Evolutionary conservation across 805 yeast species (phyloP), one percentile per base, ranked within the genome.

Genomic region (Wickerhamiella nectarea): DNA sequence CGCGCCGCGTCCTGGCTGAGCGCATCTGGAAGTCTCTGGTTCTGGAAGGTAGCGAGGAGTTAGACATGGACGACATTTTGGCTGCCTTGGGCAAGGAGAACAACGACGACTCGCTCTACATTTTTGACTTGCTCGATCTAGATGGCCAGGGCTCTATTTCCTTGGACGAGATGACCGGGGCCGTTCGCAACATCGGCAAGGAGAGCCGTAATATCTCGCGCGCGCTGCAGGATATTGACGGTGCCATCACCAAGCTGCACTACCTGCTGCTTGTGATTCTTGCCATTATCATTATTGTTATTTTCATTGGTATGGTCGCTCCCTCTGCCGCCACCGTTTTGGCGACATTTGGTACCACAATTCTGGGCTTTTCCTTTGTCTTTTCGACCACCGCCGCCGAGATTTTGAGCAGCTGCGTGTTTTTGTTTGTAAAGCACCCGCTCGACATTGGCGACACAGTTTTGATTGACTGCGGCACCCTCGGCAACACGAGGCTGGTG

Each of bases 1-100:
- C 56, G 2, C 47, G 64, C 1, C 58, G 54, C 34, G 52, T 54
- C 5, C 50, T 65, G 38, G 68, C 65, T 6, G 46, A 52, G 36
- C 59, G 69, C 15, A 61, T 65, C 37, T 65, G 69, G 69, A 56
- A 60, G 48, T 61, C 68, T 6, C 49, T 65, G 39, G 68, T 64
- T 2, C 55, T 60, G 42, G 68, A 65, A 41, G 66, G 56, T 40
- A 50, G 60, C 2, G 61, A 55, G 4, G 48, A 49, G n/a, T 52
- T 64, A 28, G 48, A 52, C 3, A 50, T 56, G 34, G 57, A 58
- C 9, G 68, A 65, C 43, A 49, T 64, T 35, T 44, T 52, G 4
- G 58, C 56, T n/a, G 56, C 60, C 1, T 49, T 62, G 6, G 65
- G 66, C 15, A 44, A 44, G 10, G 52, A 50, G n/a, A 47, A 50